Evolutionary conservation across 129 eudicot species (phyloP).

Genomic region (Flaveria bidentis): DNA sequence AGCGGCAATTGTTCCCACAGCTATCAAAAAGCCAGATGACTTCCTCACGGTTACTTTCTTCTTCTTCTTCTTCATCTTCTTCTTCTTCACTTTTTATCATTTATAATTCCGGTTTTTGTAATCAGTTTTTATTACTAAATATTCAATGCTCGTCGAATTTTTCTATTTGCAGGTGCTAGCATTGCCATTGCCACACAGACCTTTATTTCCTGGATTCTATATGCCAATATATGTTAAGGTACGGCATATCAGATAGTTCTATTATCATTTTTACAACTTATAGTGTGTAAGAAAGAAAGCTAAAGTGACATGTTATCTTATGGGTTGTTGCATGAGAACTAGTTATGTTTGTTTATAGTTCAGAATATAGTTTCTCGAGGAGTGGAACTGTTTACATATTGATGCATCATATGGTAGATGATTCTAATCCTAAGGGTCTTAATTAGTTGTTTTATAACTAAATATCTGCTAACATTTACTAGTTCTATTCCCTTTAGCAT

Average conservation of each 20-base stretch:
- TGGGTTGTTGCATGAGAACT: neutral
- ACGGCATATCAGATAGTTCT: neutral
- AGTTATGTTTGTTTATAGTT: neutral
- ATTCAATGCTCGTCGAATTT: neutral
- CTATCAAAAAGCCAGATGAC: conserved; percentile 72
- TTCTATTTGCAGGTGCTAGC: conserved; percentile 76
- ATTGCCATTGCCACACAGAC: conserved; percentile 84
- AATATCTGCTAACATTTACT: neutral
- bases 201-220: conserved; percentile 91
- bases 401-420: neutral
- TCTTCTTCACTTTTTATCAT: neutral
- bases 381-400: neutral
- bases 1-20: conserved; percentile 76
- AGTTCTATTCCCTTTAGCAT: neutral
- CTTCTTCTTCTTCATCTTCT: neutral
- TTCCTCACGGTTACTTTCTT: conserved; percentile 62
- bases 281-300: neutral
- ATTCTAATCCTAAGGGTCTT: conserved; percentile 5
- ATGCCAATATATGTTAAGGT: conserved; percentile 99
- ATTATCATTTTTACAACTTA: too few species aligned
- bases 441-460: too few species aligned
- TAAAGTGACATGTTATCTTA: conserved; percentile 8
- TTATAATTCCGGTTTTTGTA: too few species aligned
- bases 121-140: too few species aligned
- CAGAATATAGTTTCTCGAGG: neutral